phyloP scores from a whole-genome alignment of 495 filamentous ascomycete genomes.

The Bathelium albidoporum region DNA sequence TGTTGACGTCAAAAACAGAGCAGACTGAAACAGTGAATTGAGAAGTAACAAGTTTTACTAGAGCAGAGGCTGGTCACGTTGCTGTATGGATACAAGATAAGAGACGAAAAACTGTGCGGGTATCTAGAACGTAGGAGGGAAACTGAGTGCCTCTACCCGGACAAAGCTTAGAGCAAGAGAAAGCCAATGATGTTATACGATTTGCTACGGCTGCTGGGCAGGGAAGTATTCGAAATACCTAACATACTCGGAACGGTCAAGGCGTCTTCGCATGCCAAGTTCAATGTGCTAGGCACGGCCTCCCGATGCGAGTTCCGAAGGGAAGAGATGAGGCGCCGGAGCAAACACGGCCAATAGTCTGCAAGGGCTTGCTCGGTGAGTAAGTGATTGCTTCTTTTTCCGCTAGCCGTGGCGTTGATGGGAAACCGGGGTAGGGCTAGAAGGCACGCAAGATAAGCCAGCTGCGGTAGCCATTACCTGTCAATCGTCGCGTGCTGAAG shows the following conservation, averaged over 20 bases:
- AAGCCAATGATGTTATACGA: background rate
- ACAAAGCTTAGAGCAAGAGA: background rate
- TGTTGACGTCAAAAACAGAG: background rate
- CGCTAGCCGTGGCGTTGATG: background rate
- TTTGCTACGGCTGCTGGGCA: background rate
- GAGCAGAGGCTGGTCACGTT: background rate
- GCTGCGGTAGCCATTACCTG: background rate
- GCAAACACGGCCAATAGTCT: background rate
- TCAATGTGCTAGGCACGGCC: background rate
- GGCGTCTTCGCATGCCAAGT: background rate
- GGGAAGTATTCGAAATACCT: background rate
- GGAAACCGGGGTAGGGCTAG: background rate
- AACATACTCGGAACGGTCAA: background rate
- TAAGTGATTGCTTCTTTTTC: background rate
- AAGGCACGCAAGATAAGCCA: background rate
- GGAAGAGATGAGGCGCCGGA: background rate
- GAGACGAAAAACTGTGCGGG: background rate
- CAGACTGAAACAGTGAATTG: background rate
- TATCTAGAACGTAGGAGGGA: background rate
- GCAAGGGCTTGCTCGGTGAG: background rate
- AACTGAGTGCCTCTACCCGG: background rate
- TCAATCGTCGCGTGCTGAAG: background rate
- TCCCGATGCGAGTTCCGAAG: background rate
- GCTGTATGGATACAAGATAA: background rate
- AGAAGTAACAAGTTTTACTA: background rate